A percentile compares a stretch with the other conserved stretches of the same genome.
These are phyloP conservation scores for Dicorynia guianensis DNA, from an alignment of 306 rosid genomes.

Conservation along the genomic window DNA sequence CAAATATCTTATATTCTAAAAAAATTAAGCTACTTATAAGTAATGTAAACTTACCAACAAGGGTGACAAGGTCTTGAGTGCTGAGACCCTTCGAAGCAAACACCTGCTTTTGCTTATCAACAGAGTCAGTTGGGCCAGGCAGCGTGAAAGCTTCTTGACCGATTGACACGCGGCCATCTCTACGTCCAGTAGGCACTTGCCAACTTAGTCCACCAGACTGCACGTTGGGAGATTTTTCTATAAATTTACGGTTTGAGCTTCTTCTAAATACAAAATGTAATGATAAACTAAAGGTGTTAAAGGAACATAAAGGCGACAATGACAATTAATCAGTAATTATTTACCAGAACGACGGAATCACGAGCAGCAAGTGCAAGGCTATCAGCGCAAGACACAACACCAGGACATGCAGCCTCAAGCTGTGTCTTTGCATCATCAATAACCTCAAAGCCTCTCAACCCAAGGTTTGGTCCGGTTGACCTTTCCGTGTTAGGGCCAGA, in stretches of 20 bases:
- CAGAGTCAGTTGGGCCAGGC: constrained; percentile 37
- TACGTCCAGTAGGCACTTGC: constrained; percentile 34
- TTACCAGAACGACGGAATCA: constrained; percentile 73
- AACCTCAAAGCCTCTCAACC: constrained; percentile 78
- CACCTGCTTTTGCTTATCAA: constrained; percentile 31
- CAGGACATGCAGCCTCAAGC: constrained; percentile 68
- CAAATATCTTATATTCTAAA: no score
- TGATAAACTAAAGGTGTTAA: no score
- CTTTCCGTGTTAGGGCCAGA: constrained; percentile 55
- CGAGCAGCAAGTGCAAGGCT: constrained; percentile 76
- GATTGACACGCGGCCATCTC: constrained; percentile 38
- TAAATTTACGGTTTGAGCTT: neutral
- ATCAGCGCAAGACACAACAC: constrained; percentile 76
- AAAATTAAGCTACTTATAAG: no score
- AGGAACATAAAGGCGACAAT: neutral
- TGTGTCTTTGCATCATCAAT: constrained; percentile 77
- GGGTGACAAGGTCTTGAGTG: constrained; percentile 52
- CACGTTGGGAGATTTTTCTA: neutral
- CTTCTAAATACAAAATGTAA: no score
- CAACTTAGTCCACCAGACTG: constrained; percentile 37
- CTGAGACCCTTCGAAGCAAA: constrained; percentile 47
- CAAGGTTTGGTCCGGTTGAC: constrained; percentile 58
- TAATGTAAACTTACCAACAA: constrained; percentile 39
- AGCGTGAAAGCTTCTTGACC: neutral
- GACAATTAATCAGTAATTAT: neutral